phyloP scores from a whole-genome alignment of 2,329 filamentous ascomycete genomes.

The Stagonosporopsis chrysanthemi region DNA sequence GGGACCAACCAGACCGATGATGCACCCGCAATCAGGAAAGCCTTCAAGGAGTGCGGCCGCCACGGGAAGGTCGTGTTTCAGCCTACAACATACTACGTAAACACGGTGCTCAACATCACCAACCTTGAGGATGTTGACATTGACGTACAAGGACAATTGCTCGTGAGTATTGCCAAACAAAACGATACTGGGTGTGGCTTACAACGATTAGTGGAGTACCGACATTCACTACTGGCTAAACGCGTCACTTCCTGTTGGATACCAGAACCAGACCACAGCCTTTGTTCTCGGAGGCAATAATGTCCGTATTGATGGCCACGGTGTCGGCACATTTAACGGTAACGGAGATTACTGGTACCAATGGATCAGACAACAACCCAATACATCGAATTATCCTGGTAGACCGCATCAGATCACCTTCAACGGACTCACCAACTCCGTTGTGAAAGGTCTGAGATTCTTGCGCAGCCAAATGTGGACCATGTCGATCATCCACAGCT shows the following conservation, averaged over 20 bases:
- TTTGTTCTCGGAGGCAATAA: conserved; percentile 57
- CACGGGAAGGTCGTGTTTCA: conserved; percentile 34
- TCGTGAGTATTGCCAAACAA: conserved; percentile 13
- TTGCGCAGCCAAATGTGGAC: conserved; percentile 68
- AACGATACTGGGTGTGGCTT: background rate
- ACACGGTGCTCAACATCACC: conserved; percentile 33
- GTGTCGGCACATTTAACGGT: conserved; percentile 63
- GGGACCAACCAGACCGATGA: conserved; percentile 34
- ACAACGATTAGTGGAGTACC: conserved; percentile 27
- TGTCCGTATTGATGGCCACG: conserved; percentile 59
- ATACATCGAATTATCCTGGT: conserved; percentile 40
- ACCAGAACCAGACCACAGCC: conserved; percentile 41
- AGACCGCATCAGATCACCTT: conserved; percentile 64
- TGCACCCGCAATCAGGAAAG: conserved; percentile 36
- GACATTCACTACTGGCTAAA: conserved; percentile 42
- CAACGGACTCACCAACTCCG: conserved; percentile 57
- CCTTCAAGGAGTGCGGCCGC: conserved; percentile 32
- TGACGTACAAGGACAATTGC: conserved; percentile 34
- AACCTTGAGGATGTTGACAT: conserved; percentile 36
- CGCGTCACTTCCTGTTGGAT: conserved; percentile 42
- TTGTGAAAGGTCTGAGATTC: conserved; percentile 59
- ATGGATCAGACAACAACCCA: conserved; percentile 47
- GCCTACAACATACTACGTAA: conserved; percentile 34
- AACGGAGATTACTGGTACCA: conserved; percentile 69
- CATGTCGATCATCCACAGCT: conserved; percentile 61